Percentiles rank a stretch among this genome's conserved stretches.
phyloP scores from a whole-genome alignment of 192 early-diverging fungal genomes.

The Backusella luteola region DNA sequence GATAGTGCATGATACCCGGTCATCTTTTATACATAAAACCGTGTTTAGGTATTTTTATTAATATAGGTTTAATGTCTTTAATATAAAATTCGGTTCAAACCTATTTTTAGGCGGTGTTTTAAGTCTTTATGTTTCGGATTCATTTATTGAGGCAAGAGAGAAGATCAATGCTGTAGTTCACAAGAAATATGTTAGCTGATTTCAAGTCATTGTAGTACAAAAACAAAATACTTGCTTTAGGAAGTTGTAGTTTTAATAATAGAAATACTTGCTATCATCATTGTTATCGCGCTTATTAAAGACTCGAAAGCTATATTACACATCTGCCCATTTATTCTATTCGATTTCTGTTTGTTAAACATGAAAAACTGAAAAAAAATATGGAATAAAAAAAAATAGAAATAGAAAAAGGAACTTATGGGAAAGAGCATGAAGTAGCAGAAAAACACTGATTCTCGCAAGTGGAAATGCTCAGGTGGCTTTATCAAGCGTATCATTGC shows the following conservation, averaged over 20 bases:
- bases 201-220: not conserved
- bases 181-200: not conserved
- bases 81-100: not conserved
- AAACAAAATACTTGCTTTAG: not conserved
- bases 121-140: not conserved
- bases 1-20: not conserved
- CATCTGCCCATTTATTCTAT: too few relatives aligned
- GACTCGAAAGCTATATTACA: not conserved
- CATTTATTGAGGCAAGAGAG: not conserved
- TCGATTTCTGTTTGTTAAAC: not conserved
- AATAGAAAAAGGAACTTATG: not conserved
- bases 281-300: not conserved
- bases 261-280: not conserved
- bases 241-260: not conserved
- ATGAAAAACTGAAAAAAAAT: too few relatives aligned
- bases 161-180: not conserved
- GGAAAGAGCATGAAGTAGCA: not conserved
- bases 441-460: not conserved
- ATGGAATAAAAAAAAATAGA: not conserved
- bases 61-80: too few relatives aligned
- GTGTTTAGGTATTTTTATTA: not conserved
- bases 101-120: not conserved
- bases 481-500: not conserved
- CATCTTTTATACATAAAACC: too few relatives aligned
- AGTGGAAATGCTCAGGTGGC: not conserved